These are phyloP conservation scores for Cercospora canescens DNA, from an alignment of 2,329 filamentous ascomycete species.

Conservation along the genomic window DNA sequence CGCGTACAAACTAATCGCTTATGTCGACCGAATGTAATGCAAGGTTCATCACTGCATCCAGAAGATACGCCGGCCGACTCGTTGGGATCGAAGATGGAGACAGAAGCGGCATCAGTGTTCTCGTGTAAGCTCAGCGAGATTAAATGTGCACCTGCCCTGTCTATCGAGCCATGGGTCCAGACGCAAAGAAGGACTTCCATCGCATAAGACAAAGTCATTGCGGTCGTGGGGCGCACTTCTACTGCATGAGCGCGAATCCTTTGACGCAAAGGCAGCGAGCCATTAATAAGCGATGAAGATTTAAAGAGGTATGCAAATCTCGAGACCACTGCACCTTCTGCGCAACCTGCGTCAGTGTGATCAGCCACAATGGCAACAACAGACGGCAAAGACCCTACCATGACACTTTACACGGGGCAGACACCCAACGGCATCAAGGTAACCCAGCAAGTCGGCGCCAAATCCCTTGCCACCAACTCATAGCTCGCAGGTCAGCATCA, in stretches of 20 bases:
- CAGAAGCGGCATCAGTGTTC: no score
- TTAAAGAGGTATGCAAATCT: not conserved
- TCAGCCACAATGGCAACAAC: not conserved
- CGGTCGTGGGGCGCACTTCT: not conserved
- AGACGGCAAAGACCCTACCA: constrained; percentile 36
- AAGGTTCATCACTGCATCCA: no score
- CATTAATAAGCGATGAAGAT: not conserved
- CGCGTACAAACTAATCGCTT: no score
- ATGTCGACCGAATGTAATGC: no score
- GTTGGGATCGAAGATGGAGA: no score
- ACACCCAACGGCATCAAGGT: constrained; percentile 85
- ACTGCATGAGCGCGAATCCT: not conserved
- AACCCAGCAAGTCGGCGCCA: not conserved
- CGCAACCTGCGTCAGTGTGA: not conserved
- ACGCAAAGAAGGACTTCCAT: not conserved
- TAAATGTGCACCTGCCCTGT: not conserved
- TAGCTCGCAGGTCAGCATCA: constrained; percentile 62
- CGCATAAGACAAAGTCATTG: not conserved
- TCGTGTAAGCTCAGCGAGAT: not conserved
- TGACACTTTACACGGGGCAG: constrained; percentile 76
- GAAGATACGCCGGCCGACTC: no score
- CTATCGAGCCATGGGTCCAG: not conserved
- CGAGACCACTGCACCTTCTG: not conserved
- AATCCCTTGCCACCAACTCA: not conserved
- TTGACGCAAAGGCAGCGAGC: not conserved